Base-by-base conservation (phyloP, 139 green algal genomes). In the Diplosphaera chodatii region DNA sequence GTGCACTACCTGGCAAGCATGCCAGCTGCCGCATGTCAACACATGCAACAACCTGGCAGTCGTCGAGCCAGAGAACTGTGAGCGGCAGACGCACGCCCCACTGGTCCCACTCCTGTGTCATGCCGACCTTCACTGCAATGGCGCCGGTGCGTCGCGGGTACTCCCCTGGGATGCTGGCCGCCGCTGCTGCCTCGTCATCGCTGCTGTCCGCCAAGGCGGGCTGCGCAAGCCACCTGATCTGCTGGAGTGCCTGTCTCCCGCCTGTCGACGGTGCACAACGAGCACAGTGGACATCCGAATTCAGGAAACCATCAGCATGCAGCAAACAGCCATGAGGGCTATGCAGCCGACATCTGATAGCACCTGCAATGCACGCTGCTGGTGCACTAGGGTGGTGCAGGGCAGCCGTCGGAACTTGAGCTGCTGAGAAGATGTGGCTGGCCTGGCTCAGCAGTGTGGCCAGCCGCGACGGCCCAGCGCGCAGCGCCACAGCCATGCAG, bases 41-140 rank as follows among this genome's bases (percentile, higher is more conserved):
- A 25, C 37, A 48, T 48, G 3, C 48, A 40, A 73, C 32, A 62
- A 96, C 91, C 88, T 93, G 80, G 82, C 92, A 97, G 48, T 96
- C 87, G 70, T 99, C 95, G 0, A 99, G 72, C 91, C 92, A 98
- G 3, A 99, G 81, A 22, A 99, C 89, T 0, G 95, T 99, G 23
- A 99, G 77, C 23, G 96, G 93, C 6, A 97, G 74, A 0, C 89
- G 76, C 21, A 79, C 80, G 8, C 92, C 93, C 74, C 90, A 91
- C 72, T 92, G 79, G 74, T 98, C 93, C 96, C 96, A 99, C 63
- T 91, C 87, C 72, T 93, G 86, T 8, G 91, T 98, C 95, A 99
- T 99, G 68, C 96, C 96, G 0, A 84, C 90, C 81, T 99, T 99
- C 23, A 97, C 77, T 0, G 90, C 95, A 18, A 98, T 86, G 63